Percentiles rank a stretch among this genome's conserved stretches.
Conservation (phyloP, 1,139 yeast species). For the Protomyces arabidopsidicola region DNA sequence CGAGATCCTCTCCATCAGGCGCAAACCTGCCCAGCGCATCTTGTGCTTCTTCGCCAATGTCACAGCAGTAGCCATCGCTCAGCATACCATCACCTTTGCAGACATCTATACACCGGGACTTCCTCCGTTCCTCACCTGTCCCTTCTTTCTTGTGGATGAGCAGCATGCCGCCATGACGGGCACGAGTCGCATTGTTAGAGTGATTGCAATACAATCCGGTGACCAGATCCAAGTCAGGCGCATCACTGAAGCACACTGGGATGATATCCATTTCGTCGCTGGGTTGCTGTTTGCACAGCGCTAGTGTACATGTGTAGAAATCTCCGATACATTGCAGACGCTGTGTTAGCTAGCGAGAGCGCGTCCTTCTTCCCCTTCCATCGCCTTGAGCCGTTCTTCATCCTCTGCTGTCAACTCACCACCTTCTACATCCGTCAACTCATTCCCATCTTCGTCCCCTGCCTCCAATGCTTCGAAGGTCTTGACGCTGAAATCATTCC, state of each 20-base stretch:
- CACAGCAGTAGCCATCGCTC: not conserved
- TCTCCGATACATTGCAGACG: too few species aligned
- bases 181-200: not conserved
- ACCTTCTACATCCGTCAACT: constrained; percentile 6
- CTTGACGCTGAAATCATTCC: constrained; percentile 20
- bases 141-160: not conserved
- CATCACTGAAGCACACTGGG: not conserved
- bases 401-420: constrained; percentile 7
- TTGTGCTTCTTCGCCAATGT: not conserved
- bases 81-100: not conserved
- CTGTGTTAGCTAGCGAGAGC: not conserved
- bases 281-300: not conserved
- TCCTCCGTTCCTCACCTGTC: not conserved
- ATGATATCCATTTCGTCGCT: not conserved
- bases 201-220: not conserved
- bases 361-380: not conserved
- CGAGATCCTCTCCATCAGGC: not conserved
- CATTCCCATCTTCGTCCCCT: constrained; percentile 24
- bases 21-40: not conserved
- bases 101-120: not conserved
- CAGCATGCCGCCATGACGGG: not conserved
- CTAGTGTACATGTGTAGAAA: not conserved
- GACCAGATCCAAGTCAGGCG: not conserved
- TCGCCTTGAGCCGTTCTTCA: constrained; percentile 2
- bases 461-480: constrained; percentile 21